Percentiles rank a stretch among this genome's conserved stretches.
phyloP scores from a whole-genome alignment of 2,329 filamentous ascomycete genomes.

The Purpureocillium takamizusanense region DNA sequence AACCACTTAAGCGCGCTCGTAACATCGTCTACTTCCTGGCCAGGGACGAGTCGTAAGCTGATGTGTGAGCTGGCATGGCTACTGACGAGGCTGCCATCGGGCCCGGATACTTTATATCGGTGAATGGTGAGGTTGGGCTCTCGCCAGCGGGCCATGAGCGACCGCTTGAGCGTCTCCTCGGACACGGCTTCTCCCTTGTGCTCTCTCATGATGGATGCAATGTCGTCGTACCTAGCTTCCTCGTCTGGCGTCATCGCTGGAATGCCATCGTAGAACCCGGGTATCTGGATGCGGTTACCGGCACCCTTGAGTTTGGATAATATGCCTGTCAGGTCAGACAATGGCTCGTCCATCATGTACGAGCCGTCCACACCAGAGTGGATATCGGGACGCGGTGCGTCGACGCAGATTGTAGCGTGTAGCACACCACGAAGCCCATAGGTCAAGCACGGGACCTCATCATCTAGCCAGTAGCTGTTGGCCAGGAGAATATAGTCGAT shows the following conservation, averaged over 20 bases:
- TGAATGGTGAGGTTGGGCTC: constrained; percentile 93
- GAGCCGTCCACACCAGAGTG: constrained; percentile 97
- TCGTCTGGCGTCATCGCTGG: constrained; percentile 67
- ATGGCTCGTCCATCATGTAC: constrained; percentile 76
- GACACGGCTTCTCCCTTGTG: constrained; percentile 54
- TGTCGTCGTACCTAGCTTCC: constrained; percentile 73
- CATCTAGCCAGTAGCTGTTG: constrained; percentile 98
- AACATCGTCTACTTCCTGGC: constrained; percentile 78
- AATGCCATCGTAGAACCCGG: constrained; percentile 81
- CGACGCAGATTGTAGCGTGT: constrained; percentile 82
- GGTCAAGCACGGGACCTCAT: constrained; percentile 88
- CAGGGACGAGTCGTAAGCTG: constrained; percentile 85
- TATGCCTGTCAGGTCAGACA: constrained; percentile 82
- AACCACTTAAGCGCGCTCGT: constrained; percentile 58
- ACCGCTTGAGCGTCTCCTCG: constrained; percentile 65
- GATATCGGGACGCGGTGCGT: constrained; percentile 77
- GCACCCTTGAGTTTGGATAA: constrained; percentile 74
- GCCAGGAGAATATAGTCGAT: constrained; percentile 92
- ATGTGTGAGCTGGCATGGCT: constrained; percentile 81
- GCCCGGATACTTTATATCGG: constrained; percentile 83
- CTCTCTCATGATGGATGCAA: constrained; percentile 65
- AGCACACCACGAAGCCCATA: constrained; percentile 91
- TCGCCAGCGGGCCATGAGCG: constrained; percentile 88
- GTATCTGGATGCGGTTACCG: constrained; percentile 74
- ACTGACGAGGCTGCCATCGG: constrained; percentile 86